Conservation (phyloP, 768 basidiomycete genomes). For the Albatrellus ellisii region DNA sequence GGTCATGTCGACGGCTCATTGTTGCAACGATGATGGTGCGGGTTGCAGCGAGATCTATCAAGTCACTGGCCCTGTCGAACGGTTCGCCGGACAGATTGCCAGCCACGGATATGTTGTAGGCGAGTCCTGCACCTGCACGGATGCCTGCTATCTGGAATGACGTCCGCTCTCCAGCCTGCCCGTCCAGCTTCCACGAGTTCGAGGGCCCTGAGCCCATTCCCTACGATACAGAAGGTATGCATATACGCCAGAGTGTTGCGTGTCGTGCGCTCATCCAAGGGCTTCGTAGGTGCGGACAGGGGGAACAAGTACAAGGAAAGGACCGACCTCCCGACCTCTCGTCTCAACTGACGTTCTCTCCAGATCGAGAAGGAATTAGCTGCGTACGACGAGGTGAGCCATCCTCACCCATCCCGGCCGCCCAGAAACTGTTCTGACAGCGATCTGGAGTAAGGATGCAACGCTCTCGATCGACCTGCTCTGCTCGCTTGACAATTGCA, state of each 20-base stretch:
- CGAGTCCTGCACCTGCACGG: slow-evolving; percentile 21
- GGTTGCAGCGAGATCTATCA: slow-evolving; percentile 79
- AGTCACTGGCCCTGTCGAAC: slow-evolving; percentile 94
- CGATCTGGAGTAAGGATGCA: slow-evolving; percentile 45
- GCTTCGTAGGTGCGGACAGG: slow-evolving; percentile 54
- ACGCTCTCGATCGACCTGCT: slow-evolving; percentile 69
- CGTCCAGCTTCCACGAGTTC: slow-evolving; percentile 87
- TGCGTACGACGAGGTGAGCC: slow-evolving; percentile 73
- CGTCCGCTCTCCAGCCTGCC: slow-evolving; percentile 42
- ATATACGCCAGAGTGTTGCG: too few species aligned
- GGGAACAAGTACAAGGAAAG: slow-evolving; percentile 87
- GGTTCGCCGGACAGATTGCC: slow-evolving; percentile 80
- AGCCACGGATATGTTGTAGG: slow-evolving; percentile 79
- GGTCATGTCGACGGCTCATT: neutral
- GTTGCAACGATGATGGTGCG: neutral
- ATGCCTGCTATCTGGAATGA: neutral
- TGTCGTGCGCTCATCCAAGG: neutral
- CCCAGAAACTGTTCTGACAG: neutral
- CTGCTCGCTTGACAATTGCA: slow-evolving; percentile 64
- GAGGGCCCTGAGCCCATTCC: slow-evolving; percentile 79
- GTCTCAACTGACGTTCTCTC: slow-evolving; percentile 3
- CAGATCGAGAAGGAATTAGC: slow-evolving; percentile 81
- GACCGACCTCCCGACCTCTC: neutral
- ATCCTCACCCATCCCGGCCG: neutral
- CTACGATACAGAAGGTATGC: slow-evolving; percentile 71